phyloP scores from a whole-genome alignment of 495 filamentous ascomycete species.

The Aspergillus sparsus region DNA sequence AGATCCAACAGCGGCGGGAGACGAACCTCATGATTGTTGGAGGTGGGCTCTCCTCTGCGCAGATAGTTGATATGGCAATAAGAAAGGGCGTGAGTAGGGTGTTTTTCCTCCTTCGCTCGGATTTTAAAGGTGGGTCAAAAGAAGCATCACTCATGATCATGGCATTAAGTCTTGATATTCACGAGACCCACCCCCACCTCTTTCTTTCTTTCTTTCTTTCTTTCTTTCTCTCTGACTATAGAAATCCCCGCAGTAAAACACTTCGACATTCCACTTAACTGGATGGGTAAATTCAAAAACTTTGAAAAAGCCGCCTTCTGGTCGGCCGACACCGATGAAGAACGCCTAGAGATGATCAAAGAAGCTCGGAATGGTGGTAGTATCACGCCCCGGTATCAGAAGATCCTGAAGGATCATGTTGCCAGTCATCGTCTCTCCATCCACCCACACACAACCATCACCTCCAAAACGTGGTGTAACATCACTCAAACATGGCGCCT shows the following conservation, averaged over 20 bases:
- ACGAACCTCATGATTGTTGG: constrained; percentile 61
- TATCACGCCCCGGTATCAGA: constrained; percentile 59
- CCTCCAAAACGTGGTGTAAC: constrained; percentile 33
- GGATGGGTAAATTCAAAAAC: constrained; percentile 70
- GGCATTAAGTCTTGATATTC: neutral
- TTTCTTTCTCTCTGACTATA: neutral
- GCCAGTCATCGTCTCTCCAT: constrained; percentile 46
- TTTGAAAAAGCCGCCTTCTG: constrained; percentile 63
- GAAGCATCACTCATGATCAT: no score
- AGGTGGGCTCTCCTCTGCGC: constrained; percentile 62
- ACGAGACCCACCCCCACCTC: no score
- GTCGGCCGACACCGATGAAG: constrained; percentile 59
- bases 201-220: neutral
- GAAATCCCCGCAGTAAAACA: constrained; percentile 50
- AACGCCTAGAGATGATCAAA: constrained; percentile 57
- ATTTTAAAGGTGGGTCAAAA: constrained; percentile 46
- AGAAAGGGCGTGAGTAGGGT: constrained; percentile 54
- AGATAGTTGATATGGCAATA: constrained; percentile 58
- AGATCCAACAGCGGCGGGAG: constrained; percentile 45
- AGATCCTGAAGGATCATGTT: constrained; percentile 53
- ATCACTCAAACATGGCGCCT: constrained; percentile 51
- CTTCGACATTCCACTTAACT: constrained; percentile 62
- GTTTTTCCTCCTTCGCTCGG: constrained; percentile 59
- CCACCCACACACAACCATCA: constrained; percentile 51
- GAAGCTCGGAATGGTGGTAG: constrained; percentile 62